Conservation (phyloP, 2,329 filamentous ascomycete species). For the Fusarium fracticaudum region DNA sequence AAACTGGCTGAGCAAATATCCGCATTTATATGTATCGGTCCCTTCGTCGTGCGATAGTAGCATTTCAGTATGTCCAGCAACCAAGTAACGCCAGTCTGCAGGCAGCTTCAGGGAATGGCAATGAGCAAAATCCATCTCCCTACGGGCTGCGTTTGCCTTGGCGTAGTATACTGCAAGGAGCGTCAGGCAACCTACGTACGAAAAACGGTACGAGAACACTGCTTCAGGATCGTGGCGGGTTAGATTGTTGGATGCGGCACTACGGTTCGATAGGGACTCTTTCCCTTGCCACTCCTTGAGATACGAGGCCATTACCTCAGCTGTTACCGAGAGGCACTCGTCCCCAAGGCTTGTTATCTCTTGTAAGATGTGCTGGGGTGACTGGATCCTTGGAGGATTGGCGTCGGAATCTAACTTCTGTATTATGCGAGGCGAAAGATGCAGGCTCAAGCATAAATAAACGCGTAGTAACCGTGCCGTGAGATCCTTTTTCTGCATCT, state of each 20-base stretch:
- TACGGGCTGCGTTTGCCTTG: not conserved
- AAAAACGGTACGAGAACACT: not conserved
- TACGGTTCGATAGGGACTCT: not conserved
- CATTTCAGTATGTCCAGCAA: not conserved
- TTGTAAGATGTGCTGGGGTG: not conserved
- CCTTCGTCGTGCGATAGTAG: not conserved
- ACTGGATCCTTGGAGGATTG: not conserved
- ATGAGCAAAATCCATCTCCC: not conserved
- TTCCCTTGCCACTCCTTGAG: not conserved
- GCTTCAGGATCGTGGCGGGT: not conserved
- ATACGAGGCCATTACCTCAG: not conserved
- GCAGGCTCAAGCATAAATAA: not conserved
- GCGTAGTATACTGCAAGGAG: not conserved
- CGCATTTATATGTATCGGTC: not conserved
- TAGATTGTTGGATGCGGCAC: not conserved
- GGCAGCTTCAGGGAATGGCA: not conserved
- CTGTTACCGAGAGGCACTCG: not conserved
- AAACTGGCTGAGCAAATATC: not conserved
- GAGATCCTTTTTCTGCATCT: not conserved
- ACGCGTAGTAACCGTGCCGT: not conserved
- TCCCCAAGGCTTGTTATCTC: not conserved
- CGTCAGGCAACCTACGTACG: not conserved
- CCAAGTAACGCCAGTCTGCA: not conserved
- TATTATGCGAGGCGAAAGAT: not conserved
- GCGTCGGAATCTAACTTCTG: not conserved